A percentile compares a stretch with the other conserved stretches of the same genome.
phyloP scores from a whole-genome alignment of 371 early-diverging fungal species.

The Mortierella sp. region DNA sequence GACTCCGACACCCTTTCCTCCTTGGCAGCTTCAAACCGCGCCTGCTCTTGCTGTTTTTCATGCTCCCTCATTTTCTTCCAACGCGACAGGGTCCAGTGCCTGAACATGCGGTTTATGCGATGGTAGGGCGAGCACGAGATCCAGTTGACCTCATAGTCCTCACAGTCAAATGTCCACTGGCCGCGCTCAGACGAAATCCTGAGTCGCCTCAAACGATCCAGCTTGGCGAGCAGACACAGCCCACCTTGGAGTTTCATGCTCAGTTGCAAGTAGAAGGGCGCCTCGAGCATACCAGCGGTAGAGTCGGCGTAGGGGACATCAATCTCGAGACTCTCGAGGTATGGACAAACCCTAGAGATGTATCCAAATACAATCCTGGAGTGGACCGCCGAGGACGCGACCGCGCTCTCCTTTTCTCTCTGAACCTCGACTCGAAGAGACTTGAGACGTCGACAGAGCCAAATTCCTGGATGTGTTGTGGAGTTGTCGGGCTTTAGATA shows the following conservation, averaged over 20 bases:
- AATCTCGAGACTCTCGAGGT: neutral
- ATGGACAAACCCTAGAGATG: neutral
- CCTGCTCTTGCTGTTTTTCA: neutral
- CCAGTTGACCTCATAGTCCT: neutral
- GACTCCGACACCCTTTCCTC: neutral
- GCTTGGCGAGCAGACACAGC: neutral
- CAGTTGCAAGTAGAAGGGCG: neutral
- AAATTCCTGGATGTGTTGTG: neutral
- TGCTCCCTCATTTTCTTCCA: neutral
- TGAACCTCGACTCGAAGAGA: neutral
- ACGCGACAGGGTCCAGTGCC: neutral
- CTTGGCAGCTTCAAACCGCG: neutral
- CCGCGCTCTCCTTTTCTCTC: neutral
- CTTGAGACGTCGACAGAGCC: neutral
- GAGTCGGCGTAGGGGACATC: neutral
- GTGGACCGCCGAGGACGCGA: neutral
- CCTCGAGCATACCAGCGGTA: neutral
- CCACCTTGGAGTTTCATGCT: neutral
- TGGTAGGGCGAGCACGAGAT: neutral
- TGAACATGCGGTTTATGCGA: neutral
- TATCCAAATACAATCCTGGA: neutral
- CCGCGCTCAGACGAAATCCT: neutral
- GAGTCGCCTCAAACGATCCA: neutral
- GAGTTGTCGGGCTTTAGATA: neutral
- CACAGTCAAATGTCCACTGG: neutral